A percentile compares a stretch with the other conserved stretches of the same genome.
Conservation (phyloP, 2,329 filamentous ascomycete genomes). For the Aspergillus ibericus region DNA sequence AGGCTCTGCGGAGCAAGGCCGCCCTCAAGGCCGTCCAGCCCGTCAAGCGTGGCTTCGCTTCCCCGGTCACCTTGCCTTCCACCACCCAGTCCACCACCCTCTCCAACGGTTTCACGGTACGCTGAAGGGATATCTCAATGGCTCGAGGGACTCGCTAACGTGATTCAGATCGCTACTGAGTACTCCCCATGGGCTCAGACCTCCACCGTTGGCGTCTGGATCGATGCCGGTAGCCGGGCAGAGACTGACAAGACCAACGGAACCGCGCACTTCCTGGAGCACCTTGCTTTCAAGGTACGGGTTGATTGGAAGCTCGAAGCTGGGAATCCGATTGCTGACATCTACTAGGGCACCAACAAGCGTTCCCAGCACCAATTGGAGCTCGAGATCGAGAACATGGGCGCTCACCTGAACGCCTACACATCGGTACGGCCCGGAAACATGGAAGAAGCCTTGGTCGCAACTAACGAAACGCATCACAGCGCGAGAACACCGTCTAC, state of each 20-base stretch:
- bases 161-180: constrained; percentile 84
- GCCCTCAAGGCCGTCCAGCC: constrained; percentile 76
- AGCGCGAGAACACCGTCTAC: constrained; percentile 99
- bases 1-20: constrained; percentile 83
- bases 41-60: constrained; percentile 84
- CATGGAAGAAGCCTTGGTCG: constrained; percentile 11
- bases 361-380: constrained; percentile 96
- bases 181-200: constrained; percentile 98
- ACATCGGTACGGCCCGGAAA: constrained; percentile 73
- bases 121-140: constrained; percentile 26
- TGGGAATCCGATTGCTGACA: constrained; percentile 13
- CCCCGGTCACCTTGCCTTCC: constrained; percentile 69
- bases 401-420: constrained; percentile 98
- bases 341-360: constrained; percentile 74
- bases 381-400: constrained; percentile 99
- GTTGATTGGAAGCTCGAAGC: not conserved
- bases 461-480: constrained; percentile 29
- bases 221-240: constrained; percentile 95
- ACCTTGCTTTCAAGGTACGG: constrained; percentile 96
- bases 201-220: constrained; percentile 97
- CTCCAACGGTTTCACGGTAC: constrained; percentile 94
- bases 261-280: constrained; percentile 98
- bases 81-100: constrained; percentile 96
- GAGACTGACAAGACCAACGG: constrained; percentile 99
- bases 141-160: constrained; percentile 31